Conservation (phyloP, 768 basidiomycete species). For the Daedalea quercina region DNA sequence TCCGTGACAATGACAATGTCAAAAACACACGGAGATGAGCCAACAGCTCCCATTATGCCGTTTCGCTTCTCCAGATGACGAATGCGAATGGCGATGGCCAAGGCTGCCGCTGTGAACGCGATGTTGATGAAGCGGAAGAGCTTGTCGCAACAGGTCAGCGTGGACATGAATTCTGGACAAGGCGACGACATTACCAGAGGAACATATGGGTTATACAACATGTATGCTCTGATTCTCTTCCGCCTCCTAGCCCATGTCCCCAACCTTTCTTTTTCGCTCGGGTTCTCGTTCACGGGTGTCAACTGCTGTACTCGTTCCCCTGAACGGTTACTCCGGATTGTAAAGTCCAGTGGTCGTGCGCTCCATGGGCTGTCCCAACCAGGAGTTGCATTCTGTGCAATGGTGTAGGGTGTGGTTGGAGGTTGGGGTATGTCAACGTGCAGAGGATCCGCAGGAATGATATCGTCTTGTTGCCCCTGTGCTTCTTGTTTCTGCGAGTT, state of each 20-base stretch:
- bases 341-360: slow-evolving; percentile 23
- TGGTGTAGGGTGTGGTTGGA: slow-evolving; percentile 35
- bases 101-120: slow-evolving; percentile 69
- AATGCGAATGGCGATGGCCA: slow-evolving; percentile 75
- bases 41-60: slow-evolving; percentile 61
- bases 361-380: slow-evolving; percentile 69
- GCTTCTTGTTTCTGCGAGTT: neutral
- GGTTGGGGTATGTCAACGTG: slow-evolving; percentile 28
- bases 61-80: slow-evolving; percentile 47
- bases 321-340: slow-evolving; percentile 8
- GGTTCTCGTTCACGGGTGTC: slow-evolving; percentile 4
- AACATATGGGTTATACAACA: slow-evolving; percentile 70
- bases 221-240: slow-evolving; percentile 56
- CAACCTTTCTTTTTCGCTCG: slow-evolving; percentile 13
- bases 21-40: slow-evolving; percentile 67
- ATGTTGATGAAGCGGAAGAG: slow-evolving; percentile 84
- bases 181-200: slow-evolving; percentile 49
- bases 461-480: neutral
- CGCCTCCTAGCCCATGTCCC: slow-evolving; percentile 25
- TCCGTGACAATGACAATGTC: neutral
- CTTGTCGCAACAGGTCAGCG: slow-evolving; percentile 30
- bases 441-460: slow-evolving; percentile 5
- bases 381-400: slow-evolving; percentile 50
- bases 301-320: slow-evolving; percentile 3
- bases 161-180: neutral